These are phyloP conservation scores for Lathyrus oleraceus DNA, from an alignment of 306 rosid species.

Conservation along the genomic window DNA sequence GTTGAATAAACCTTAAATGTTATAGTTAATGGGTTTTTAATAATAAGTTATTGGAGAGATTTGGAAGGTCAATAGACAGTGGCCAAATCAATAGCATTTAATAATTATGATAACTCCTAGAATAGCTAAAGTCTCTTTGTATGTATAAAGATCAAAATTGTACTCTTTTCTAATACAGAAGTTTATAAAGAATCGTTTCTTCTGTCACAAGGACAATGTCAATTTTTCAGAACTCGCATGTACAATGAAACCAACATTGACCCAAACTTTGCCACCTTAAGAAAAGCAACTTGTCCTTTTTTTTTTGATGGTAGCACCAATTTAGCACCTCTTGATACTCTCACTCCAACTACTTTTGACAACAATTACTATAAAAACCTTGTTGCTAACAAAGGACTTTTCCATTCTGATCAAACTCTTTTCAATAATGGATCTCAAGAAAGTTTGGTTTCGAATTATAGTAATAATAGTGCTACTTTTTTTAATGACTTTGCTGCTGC, in stretches of 20 bases:
- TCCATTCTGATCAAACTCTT: conserved; percentile 76
- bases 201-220: conserved; percentile 52
- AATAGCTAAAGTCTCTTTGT: too few species aligned
- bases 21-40: too few species aligned
- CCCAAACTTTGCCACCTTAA: conserved; percentile 48
- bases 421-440: conserved; percentile 62
- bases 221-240: conserved; percentile 52
- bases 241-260: conserved; percentile 74
- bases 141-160: too few species aligned
- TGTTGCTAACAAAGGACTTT: conserved; percentile 53
- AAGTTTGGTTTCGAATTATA: conserved; percentile 54
- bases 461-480: conserved; percentile 36
- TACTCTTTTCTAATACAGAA: too few species aligned
- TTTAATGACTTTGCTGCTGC: conserved; percentile 62
- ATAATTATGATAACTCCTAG: too few species aligned
- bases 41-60: too few species aligned
- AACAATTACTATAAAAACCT: conserved; percentile 58
- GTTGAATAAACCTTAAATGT: too few species aligned
- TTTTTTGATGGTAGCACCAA: conserved; percentile 50
- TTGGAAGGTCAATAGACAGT: too few species aligned
- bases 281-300: conserved; percentile 51
- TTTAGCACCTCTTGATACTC: conserved; percentile 61
- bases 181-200: too few species aligned
- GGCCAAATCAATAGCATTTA: too few species aligned
- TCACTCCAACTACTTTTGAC: conserved; percentile 46